Percentiles rank a stretch among this genome's conserved stretches.
Conservation (phyloP, 73 alveolate genomes). For the Diophrys sp. region DNA sequence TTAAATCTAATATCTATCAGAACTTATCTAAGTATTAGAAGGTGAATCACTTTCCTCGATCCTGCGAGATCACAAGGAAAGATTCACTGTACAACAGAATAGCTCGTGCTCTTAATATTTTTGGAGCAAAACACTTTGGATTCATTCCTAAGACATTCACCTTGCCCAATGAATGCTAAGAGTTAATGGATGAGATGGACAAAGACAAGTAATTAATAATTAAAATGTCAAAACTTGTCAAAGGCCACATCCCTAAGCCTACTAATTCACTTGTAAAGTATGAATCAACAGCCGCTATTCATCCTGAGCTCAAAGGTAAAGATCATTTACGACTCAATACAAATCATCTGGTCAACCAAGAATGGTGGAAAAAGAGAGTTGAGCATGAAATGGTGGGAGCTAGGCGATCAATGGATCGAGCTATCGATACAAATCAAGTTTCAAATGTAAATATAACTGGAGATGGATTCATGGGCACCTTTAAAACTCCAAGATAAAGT, state of each 20-base stretch:
- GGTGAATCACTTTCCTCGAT: slow-evolving; percentile 81
- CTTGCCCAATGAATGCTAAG: slow-evolving; percentile 63
- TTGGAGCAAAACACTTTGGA: slow-evolving; percentile 71
- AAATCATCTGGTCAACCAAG: background rate
- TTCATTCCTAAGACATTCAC: slow-evolving; percentile 79
- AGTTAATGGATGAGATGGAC: slow-evolving; percentile 57
- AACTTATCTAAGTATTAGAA: slow-evolving; percentile 54
- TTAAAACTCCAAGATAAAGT: background rate
- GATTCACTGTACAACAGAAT: slow-evolving; percentile 74
- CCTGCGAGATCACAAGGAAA: slow-evolving; percentile 82
- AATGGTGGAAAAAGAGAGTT: background rate
- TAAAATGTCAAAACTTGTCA: background rate
- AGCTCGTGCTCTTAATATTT: slow-evolving; percentile 66
- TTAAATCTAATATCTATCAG: slow-evolving; percentile 47
- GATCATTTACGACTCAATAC: background rate
- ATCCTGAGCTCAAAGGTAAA: background rate
- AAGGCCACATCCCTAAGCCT: background rate
- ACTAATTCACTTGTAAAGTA: background rate
- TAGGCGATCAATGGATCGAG: background rate
- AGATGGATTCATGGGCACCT: background rate
- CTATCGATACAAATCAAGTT: background rate
- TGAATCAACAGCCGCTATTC: background rate
- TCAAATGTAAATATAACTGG: background rate
- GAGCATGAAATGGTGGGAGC: background rate
- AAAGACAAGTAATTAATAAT: slow-evolving; percentile 18